These are phyloP conservation scores for Galeopsis tetrahit DNA, from an alignment of 257 asterid genomes.

Conservation along the genomic window DNA sequence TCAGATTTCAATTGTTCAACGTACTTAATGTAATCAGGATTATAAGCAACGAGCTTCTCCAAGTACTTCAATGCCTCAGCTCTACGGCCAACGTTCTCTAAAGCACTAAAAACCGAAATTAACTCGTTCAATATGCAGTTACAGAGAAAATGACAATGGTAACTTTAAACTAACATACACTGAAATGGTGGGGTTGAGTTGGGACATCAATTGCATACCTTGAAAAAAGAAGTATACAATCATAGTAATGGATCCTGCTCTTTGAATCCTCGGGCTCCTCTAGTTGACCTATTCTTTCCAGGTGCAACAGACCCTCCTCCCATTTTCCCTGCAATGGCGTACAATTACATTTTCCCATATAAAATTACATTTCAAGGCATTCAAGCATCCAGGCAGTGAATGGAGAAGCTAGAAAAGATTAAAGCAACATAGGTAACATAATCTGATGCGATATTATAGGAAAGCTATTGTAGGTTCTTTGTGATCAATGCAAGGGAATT, in stretches of 20 bases:
- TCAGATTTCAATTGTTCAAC: conserved; percentile 59
- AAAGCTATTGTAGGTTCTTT: neutral
- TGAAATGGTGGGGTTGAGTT: conserved; percentile 1
- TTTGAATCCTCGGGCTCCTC: conserved; percentile 76
- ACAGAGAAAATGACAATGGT: neutral
- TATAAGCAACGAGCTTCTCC: conserved; percentile 62
- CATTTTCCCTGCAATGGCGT: conserved; percentile 61
- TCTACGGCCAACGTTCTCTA: conserved; percentile 54
- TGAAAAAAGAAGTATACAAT: conserved; percentile 67
- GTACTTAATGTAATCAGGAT: conserved; percentile 52
- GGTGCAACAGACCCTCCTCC: conserved; percentile 71
- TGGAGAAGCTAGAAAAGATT: conserved; percentile 20
- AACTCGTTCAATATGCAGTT: conserved; percentile 15
- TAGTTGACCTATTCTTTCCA: conserved; percentile 70
- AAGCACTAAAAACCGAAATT: conserved; percentile 52
- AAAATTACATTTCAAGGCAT: neutral
- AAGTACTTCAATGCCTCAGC: conserved; percentile 65
- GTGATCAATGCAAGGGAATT: neutral
- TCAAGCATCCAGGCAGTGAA: neutral
- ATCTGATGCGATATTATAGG: conserved; percentile 1
- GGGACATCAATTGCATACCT: conserved; percentile 48
- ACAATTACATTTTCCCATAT: conserved; percentile 1
- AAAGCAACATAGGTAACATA: conserved; percentile 4
- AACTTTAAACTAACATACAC: neutral
- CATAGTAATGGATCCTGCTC: conserved; percentile 81